Conservation (phyloP, 2,329 filamentous ascomycete genomes). For the Pleochaeta shiraiana region DNA sequence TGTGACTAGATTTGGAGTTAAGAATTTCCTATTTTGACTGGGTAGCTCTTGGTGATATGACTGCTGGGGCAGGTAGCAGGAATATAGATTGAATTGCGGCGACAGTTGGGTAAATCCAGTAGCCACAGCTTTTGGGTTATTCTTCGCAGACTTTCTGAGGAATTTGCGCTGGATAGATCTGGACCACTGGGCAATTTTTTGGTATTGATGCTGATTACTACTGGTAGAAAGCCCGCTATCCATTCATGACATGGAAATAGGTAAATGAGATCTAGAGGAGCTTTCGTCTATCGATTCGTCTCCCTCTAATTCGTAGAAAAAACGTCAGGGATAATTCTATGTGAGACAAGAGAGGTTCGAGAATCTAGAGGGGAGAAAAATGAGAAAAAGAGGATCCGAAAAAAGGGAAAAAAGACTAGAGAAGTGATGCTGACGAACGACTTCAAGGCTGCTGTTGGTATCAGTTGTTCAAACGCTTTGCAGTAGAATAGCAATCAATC, state of each 20-base stretch:
- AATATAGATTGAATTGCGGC: conserved; percentile 30
- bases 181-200: conserved; percentile 19
- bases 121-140: conserved; percentile 9
- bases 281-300: too few relatives aligned
- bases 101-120: conserved; percentile 17
- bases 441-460: too few relatives aligned
- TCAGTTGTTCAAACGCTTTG: too few relatives aligned
- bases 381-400: too few relatives aligned
- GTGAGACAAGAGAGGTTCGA: too few relatives aligned
- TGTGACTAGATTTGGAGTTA: conserved; percentile 33
- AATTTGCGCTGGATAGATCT: conserved; percentile 19
- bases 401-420: too few relatives aligned
- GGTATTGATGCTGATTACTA: conserved; percentile 20
- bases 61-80: conserved; percentile 35
- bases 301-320: background rate
- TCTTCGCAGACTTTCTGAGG: conserved; percentile 12
- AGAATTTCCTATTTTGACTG: conserved; percentile 41
- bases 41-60: conserved; percentile 28
- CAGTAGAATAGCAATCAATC: too few relatives aligned
- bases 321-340: too few relatives aligned
- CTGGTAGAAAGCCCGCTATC: conserved; percentile 17
- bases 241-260: conserved; percentile 16
- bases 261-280: background rate
- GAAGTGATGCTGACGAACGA: too few relatives aligned
- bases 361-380: too few relatives aligned